phyloP scores from a whole-genome alignment of 2,329 filamentous ascomycete genomes.

The Cladosporium phlei region DNA sequence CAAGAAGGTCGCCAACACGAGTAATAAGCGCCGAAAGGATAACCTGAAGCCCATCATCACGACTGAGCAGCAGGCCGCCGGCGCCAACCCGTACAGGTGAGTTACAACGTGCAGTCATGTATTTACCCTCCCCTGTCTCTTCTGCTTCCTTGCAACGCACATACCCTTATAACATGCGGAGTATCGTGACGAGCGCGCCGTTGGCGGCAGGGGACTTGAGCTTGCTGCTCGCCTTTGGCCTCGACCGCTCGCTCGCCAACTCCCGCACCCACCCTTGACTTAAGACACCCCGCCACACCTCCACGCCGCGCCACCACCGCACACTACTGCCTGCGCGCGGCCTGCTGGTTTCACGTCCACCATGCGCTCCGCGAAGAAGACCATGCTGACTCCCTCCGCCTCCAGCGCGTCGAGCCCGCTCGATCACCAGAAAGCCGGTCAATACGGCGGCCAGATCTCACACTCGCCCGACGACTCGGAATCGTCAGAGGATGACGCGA shows the following conservation, averaged over 20 bases:
- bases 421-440: constrained; percentile 33
- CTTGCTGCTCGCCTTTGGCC: constrained; percentile 4
- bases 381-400: constrained; percentile 23
- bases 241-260: constrained; percentile 8
- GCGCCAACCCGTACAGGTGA: constrained; percentile 43
- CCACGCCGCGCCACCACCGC: constrained; percentile 1
- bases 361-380: constrained; percentile 9
- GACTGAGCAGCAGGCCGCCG: constrained; percentile 52
- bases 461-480: constrained; percentile 61
- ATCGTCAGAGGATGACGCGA: constrained; percentile 73
- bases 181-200: constrained; percentile 1
- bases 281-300: constrained; percentile 11
- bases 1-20: constrained; percentile 55
- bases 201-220: constrained; percentile 4
- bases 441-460: constrained; percentile 55
- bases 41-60: constrained; percentile 71
- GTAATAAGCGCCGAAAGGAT: constrained; percentile 64
- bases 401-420: constrained; percentile 22
- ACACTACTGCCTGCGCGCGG: constrained; percentile 9
- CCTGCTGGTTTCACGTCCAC: constrained; percentile 1
- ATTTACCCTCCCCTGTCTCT: not conserved
- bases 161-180: no score
- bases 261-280: constrained; percentile 2
- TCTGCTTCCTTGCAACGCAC: constrained; percentile 10
- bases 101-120: constrained; percentile 19